phyloP scores from a whole-genome alignment of 495 filamentous ascomycete species.

The Barbatosphaeria neglecta region DNA sequence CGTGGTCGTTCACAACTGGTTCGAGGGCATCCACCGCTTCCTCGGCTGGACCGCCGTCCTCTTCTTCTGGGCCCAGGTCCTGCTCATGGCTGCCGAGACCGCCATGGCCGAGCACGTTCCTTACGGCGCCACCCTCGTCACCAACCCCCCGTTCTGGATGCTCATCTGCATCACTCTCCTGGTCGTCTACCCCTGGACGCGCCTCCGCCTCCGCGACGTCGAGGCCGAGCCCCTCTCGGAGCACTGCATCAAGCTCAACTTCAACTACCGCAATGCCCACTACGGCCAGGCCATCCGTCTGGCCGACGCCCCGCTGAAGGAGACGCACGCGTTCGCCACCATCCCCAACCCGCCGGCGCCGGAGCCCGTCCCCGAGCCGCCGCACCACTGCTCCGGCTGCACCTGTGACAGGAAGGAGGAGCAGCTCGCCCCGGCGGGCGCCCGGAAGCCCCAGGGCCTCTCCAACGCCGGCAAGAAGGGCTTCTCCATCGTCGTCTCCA shows the following conservation, averaged over 20 bases:
- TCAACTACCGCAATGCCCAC: slow-evolving; percentile 47
- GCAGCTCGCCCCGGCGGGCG: no score
- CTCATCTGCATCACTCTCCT: slow-evolving; percentile 46
- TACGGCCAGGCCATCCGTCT: slow-evolving; percentile 42
- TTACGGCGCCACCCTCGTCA: slow-evolving; percentile 29
- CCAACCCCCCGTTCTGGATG: slow-evolving; percentile 57
- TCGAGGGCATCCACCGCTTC: slow-evolving; percentile 57
- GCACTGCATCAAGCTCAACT: slow-evolving; percentile 63
- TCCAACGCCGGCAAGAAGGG: slow-evolving; percentile 39
- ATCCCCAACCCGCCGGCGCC: slow-evolving; percentile 39
- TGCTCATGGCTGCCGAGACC: slow-evolving; percentile 15
- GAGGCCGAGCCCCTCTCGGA: slow-evolving; percentile 50
- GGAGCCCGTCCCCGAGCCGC: background rate
- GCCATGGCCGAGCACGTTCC: background rate
- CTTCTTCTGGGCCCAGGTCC: slow-evolving; percentile 46
- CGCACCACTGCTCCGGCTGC: slow-evolving; percentile 10
- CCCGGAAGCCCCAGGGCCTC: slow-evolving; percentile 50
- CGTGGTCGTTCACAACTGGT: slow-evolving; percentile 46
- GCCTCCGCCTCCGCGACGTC: slow-evolving; percentile 49
- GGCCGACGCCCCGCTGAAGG: slow-evolving; percentile 49
- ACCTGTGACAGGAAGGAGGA: slow-evolving; percentile 25
- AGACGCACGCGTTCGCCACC: slow-evolving; percentile 77
- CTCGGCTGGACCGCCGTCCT: slow-evolving; percentile 49
- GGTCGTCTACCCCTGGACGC: slow-evolving; percentile 57
- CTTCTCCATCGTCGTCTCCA: slow-evolving; percentile 63